Conservation (phyloP, 2,329 filamentous ascomycete genomes). For the Penicillium sp. region DNA sequence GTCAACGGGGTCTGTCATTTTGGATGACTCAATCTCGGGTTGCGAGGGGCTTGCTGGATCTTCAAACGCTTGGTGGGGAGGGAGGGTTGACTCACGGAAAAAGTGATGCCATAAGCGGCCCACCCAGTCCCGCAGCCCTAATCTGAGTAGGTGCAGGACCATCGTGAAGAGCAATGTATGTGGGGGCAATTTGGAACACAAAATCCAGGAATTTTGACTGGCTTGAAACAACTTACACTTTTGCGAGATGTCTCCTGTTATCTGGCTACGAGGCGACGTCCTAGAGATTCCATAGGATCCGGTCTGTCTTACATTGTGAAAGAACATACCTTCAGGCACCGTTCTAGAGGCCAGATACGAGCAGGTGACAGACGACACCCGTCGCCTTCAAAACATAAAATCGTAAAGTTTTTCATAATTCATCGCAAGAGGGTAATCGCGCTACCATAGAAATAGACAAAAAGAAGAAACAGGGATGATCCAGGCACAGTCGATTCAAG, state of each 20-base stretch:
- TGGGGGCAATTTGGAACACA: background rate
- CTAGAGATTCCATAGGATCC: too few relatives aligned
- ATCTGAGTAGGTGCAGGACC: slow-evolving; percentile 13
- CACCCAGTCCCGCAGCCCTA: slow-evolving; percentile 28
- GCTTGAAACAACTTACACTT: background rate
- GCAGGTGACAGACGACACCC: background rate
- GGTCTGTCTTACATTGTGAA: too few relatives aligned
- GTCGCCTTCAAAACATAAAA: slow-evolving; percentile 14
- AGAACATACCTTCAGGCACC: background rate
- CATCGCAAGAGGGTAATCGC: slow-evolving; percentile 20
- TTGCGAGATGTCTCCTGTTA: background rate
- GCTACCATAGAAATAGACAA: slow-evolving; percentile 19
- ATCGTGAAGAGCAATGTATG: background rate
- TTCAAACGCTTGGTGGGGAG: slow-evolving; percentile 28
- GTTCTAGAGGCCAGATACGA: background rate
- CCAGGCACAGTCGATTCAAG: background rate
- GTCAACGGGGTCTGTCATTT: slow-evolving; percentile 29
- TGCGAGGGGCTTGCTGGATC: slow-evolving; percentile 24
- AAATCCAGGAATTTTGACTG: background rate
- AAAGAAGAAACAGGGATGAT: slow-evolving; percentile 2
- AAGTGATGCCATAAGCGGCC: slow-evolving; percentile 37
- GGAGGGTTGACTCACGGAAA: slow-evolving; percentile 33
- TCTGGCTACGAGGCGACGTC: too few relatives aligned
- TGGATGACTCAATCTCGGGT: slow-evolving; percentile 21
- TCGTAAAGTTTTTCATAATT: slow-evolving; percentile 24